A percentile compares a stretch with the other conserved stretches of the same genome.
Conservation (phyloP, 139 green algal species). For the Chlorella sp. region DNA sequence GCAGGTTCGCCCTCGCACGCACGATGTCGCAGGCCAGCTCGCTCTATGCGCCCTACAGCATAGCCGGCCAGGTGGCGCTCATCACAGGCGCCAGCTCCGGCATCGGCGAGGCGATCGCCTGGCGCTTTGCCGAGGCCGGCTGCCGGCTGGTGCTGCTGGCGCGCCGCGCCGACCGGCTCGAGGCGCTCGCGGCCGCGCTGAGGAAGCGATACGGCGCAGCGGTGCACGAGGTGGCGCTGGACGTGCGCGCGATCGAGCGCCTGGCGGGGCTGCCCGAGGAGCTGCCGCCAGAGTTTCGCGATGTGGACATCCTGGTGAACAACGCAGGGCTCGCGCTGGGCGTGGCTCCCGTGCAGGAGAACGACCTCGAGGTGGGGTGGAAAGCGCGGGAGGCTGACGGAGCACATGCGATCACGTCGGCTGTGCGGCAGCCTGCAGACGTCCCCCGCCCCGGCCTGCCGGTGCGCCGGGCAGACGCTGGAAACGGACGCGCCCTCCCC, state of each 20-base stretch:
- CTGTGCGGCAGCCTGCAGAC: no score
- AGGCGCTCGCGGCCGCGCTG: conserved; percentile 29
- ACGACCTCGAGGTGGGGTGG: conserved; percentile 46
- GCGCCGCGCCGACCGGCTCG: conserved; percentile 62
- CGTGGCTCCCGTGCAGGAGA: conserved; percentile 41
- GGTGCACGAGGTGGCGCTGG: conserved; percentile 52
- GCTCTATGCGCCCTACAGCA: conserved; percentile 44
- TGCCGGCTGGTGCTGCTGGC: conserved; percentile 75
- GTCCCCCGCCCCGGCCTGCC: no score
- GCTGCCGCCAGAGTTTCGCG: conserved; percentile 53
- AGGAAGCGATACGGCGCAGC: conserved; percentile 11
- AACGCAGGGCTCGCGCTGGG: conserved; percentile 85
- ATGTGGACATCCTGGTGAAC: conserved; percentile 87
- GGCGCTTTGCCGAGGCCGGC: conserved; percentile 70
- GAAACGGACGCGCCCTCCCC: no score
- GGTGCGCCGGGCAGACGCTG: no score
- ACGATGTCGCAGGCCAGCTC: background rate
- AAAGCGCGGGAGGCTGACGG: no score
- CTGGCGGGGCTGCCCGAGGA: conserved; percentile 41
- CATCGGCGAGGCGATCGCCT: conserved; percentile 75
- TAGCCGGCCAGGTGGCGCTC: conserved; percentile 47
- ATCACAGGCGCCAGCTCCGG: conserved; percentile 69
- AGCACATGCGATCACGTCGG: no score
- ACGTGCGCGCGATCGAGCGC: conserved; percentile 61
- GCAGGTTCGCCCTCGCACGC: no score